phyloP scores from a whole-genome alignment of 768 basidiomycete species.

The Lactarius sp. region DNA sequence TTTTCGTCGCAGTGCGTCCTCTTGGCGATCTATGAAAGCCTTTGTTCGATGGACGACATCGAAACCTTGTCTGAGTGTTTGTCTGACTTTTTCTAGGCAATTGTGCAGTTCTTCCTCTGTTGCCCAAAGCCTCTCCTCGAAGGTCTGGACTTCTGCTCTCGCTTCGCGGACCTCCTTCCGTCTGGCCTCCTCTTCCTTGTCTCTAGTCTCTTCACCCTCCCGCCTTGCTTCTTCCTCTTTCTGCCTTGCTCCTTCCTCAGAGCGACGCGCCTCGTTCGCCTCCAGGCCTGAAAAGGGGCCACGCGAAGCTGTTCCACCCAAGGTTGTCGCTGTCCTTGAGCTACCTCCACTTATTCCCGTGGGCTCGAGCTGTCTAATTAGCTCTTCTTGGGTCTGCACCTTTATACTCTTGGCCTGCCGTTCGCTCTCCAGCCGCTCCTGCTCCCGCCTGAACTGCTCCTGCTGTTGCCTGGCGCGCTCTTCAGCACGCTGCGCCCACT shows the following conservation, averaged over 20 bases:
- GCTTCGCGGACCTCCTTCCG: no score
- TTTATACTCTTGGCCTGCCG: conserved; percentile 28
- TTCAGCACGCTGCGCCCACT: no score
- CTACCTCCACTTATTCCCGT: conserved; percentile 40
- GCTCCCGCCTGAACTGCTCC: conserved; percentile 47
- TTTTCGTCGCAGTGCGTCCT: no score
- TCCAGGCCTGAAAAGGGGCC: conserved; percentile 54
- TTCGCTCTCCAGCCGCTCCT: conserved; percentile 43
- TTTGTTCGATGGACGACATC: no score
- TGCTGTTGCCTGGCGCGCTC: conserved; percentile 61
- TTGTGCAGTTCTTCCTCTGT: no score
- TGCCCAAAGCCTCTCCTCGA: no score
- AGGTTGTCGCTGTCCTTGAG: conserved; percentile 37
- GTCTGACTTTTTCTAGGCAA: no score
- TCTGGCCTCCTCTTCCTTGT: no score
- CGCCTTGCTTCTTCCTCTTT: conserved; percentile 7
- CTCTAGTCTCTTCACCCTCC: background rate
- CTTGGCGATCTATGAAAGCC: no score
- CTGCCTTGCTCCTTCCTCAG: conserved; percentile 9
- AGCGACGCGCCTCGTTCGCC: no score
- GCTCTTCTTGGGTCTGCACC: conserved; percentile 45
- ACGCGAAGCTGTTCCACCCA: conserved; percentile 66
- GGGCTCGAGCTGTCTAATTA: conserved; percentile 49
- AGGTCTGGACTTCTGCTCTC: no score
- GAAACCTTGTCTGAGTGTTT: no score